A percentile compares a stretch with the other conserved stretches of the same genome.
Conservation (phyloP, 2,329 filamentous ascomycete genomes). For the Stachybotrys chartarum region DNA sequence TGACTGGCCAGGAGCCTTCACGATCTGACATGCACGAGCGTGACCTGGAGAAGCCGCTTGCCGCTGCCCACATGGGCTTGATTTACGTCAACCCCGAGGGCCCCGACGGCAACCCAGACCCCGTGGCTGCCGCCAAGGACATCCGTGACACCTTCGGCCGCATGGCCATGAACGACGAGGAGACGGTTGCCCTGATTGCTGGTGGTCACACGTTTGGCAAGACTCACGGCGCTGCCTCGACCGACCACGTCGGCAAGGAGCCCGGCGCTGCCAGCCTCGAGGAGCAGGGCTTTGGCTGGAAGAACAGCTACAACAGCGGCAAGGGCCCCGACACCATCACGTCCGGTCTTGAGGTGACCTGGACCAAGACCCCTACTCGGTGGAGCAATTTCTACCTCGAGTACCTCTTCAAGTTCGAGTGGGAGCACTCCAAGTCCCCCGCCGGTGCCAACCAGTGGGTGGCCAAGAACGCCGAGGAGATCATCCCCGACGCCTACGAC, state of each 20-base stretch:
- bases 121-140: slow-evolving; percentile 60
- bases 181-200: slow-evolving; percentile 72
- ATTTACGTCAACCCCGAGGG: slow-evolving; percentile 81
- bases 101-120: slow-evolving; percentile 65
- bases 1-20: too few species aligned
- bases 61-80: slow-evolving; percentile 61
- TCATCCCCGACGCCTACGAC: slow-evolving; percentile 68
- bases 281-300: slow-evolving; percentile 67
- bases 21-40: too few species aligned
- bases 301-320: slow-evolving; percentile 55
- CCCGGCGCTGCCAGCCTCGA: slow-evolving; percentile 59
- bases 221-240: slow-evolving; percentile 63
- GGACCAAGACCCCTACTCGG: slow-evolving; percentile 69
- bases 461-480: slow-evolving; percentile 57
- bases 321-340: slow-evolving; percentile 70
- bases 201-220: slow-evolving; percentile 77
- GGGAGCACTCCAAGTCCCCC: slow-evolving; percentile 44
- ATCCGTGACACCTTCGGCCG: slow-evolving; percentile 69
- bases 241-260: slow-evolving; percentile 54
- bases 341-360: slow-evolving; percentile 70
- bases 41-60: slow-evolving; percentile 61
- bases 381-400: slow-evolving; percentile 1
- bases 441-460: slow-evolving; percentile 73
- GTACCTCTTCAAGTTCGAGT: background rate
- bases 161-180: slow-evolving; percentile 80